These are phyloP conservation scores for Rhizopogon vulgaris DNA, from an alignment of 768 basidiomycete genomes.

Conservation along the genomic window DNA sequence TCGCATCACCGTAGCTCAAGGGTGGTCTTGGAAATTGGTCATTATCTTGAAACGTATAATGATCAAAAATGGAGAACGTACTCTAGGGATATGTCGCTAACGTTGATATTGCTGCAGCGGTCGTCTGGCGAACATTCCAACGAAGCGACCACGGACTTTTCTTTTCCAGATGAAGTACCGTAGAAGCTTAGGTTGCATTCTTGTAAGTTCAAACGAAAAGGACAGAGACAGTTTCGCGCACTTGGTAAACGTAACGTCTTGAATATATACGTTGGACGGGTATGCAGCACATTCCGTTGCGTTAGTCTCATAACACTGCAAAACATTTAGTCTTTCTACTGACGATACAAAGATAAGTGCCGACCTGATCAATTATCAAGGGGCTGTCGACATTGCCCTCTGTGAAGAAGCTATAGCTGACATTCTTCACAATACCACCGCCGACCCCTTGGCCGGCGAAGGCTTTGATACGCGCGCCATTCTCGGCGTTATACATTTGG, in stretches of 20 bases:
- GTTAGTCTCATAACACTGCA: conserved; percentile 32
- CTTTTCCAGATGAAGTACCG: conserved; percentile 36
- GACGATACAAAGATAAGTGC: neutral
- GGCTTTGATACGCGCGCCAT: conserved; percentile 48
- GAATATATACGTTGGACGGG: conserved; percentile 32
- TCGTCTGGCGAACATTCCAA: conserved; percentile 36
- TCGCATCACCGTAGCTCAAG: conserved; percentile 34
- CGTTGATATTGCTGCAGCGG: conserved; percentile 38
- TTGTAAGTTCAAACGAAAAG: conserved; percentile 17
- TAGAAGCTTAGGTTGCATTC: conserved; percentile 23
- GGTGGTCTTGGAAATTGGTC: conserved; percentile 20
- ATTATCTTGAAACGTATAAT: neutral
- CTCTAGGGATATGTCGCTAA: conserved; percentile 40
- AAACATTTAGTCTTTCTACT: neutral
- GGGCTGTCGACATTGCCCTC: conserved; percentile 37
- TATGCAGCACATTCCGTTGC: conserved; percentile 30
- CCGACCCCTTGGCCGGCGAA: conserved; percentile 40
- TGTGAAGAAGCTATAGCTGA: conserved; percentile 20
- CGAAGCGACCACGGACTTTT: conserved; percentile 33
- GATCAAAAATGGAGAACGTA: conserved; percentile 20
- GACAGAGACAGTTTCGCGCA: conserved; percentile 10
- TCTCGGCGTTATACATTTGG: conserved; percentile 39
- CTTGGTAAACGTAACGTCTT: conserved; percentile 32
- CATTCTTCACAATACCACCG: conserved; percentile 25
- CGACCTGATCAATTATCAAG: conserved; percentile 32